phyloP scores from a whole-genome alignment of 495 filamentous ascomycete genomes.

The Penicillium simplicissimum region DNA sequence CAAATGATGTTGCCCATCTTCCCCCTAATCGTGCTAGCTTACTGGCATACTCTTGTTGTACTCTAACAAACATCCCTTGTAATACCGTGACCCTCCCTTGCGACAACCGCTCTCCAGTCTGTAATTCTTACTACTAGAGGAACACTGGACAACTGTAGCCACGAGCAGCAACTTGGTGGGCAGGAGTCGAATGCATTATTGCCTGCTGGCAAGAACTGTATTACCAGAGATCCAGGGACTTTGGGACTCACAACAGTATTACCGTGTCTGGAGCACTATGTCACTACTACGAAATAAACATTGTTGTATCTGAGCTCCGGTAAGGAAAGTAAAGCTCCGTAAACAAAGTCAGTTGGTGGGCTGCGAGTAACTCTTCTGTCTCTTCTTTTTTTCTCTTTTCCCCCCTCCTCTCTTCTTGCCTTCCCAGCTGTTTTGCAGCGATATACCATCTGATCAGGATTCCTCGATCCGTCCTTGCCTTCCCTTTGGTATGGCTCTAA shows the following conservation, averaged over 20 bases:
- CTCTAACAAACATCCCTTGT: conserved; percentile 2
- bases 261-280: background rate
- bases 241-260: background rate
- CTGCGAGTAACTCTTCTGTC: conserved; percentile 22
- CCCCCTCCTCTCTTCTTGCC: conserved; percentile 2
- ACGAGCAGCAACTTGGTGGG: conserved; percentile 14
- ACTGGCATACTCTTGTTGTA: background rate
- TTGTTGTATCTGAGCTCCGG: background rate
- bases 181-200: background rate
- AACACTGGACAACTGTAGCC: conserved; percentile 15
- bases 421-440: conserved; percentile 7
- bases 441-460: background rate
- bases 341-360: conserved; percentile 20
- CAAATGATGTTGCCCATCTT: conserved; percentile 5
- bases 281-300: background rate
- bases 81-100: conserved; percentile 22
- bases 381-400: conserved; percentile 16
- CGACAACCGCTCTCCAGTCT: conserved; percentile 5
- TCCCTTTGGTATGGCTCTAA: conserved; percentile 10
- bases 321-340: conserved; percentile 1
- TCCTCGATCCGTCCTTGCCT: conserved; percentile 9
- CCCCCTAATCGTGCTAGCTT: conserved; percentile 9
- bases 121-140: background rate
- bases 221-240: background rate
- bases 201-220: background rate